phyloP scores from a whole-genome alignment of 2,329 filamentous ascomycete genomes.

The Sporothrix variecibatus region DNA sequence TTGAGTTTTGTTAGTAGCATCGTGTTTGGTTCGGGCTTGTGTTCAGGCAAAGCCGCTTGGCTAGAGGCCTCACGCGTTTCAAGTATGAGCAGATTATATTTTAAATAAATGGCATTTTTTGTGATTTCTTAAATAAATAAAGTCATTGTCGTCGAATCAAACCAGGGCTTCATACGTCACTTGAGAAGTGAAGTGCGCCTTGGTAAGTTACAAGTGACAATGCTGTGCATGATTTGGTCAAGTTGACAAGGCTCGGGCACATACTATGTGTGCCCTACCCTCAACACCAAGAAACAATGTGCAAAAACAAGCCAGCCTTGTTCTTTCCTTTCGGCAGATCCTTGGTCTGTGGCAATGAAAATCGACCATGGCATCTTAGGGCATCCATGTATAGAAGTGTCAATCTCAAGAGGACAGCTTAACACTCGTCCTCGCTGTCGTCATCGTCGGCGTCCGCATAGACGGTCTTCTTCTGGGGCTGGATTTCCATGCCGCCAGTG shows the following conservation, averaged over 20 bases:
- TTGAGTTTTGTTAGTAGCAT: background rate
- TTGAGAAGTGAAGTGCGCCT: background rate
- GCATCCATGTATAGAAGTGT: background rate
- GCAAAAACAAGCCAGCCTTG: background rate
- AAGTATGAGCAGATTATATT: slow-evolving; percentile 1
- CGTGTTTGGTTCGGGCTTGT: background rate
- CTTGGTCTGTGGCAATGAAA: background rate
- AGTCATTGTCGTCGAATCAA: background rate
- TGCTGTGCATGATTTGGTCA: background rate
- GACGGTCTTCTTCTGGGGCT: background rate
- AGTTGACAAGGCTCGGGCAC: background rate
- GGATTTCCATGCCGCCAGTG: slow-evolving; percentile 6
- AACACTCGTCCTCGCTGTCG: slow-evolving; percentile 30
- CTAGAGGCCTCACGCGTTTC: background rate
- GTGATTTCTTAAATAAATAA: background rate
- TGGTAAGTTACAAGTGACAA: background rate
- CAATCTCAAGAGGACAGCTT: background rate
- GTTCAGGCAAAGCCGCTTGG: background rate
- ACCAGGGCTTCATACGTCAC: background rate
- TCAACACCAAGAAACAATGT: background rate
- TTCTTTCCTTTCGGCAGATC: background rate
- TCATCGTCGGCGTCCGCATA: slow-evolving; percentile 29
- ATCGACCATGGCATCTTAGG: background rate
- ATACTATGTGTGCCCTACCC: background rate
- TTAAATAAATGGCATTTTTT: background rate